A percentile compares a stretch with the other conserved stretches of the same genome.
phyloP scores from a whole-genome alignment of 2,329 filamentous ascomycete species.

The Neofusicoccum sp. region DNA sequence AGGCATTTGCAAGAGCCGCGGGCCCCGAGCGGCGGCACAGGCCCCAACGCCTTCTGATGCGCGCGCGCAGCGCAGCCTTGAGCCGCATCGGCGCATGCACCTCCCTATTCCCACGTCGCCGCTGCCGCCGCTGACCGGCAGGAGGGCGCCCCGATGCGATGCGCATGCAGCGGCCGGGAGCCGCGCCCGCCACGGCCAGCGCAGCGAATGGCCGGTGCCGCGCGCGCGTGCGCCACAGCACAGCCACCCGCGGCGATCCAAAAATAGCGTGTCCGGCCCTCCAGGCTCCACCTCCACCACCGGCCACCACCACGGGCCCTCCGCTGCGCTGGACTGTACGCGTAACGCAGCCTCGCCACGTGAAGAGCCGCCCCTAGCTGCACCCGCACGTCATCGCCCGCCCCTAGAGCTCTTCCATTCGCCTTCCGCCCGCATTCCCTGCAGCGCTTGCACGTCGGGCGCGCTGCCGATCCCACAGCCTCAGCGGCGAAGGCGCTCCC shows the following conservation, averaged over 20 bases:
- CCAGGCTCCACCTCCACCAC: neutral
- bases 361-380: neutral
- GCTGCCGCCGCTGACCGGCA: neutral
- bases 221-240: neutral
- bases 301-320: neutral
- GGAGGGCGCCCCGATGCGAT: neutral
- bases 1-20: neutral
- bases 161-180: neutral
- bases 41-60: neutral
- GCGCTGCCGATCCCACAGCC: constrained; percentile 8
- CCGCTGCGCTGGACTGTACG: neutral
- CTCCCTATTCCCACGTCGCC: neutral
- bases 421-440: neutral
- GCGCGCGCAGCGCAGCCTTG: neutral
- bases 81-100: neutral
- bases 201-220: neutral
- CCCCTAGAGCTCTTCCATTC: neutral
- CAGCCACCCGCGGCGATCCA: constrained; percentile 2
- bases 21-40: neutral
- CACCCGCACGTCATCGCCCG: neutral
- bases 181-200: neutral
- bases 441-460: constrained; percentile 1
- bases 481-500: constrained; percentile 7
- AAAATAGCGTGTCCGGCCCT: neutral
- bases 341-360: constrained; percentile 15